A percentile compares a stretch with the other conserved stretches of the same genome.
These are phyloP conservation scores for Aspergillus calidoustus DNA, from an alignment of 2,329 filamentous ascomycete species.

Conservation along the genomic window DNA sequence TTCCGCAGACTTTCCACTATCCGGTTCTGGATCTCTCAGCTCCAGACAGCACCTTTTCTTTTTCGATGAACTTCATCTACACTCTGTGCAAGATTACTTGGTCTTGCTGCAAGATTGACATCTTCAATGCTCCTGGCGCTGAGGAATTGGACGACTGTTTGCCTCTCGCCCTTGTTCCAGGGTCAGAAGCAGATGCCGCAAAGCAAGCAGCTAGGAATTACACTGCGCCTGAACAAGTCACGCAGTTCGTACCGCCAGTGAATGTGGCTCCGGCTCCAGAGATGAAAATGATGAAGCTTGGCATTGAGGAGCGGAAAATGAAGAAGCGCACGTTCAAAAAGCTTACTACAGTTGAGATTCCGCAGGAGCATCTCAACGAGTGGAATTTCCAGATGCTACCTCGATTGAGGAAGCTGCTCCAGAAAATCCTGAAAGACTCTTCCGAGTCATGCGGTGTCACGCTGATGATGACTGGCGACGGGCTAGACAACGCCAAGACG, in stretches of 20 bases:
- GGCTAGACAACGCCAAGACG: slow-evolving; percentile 60
- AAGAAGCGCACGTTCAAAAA: slow-evolving; percentile 51
- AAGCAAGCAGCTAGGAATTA: slow-evolving; percentile 28
- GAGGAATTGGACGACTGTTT: slow-evolving; percentile 49
- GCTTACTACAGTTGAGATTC: slow-evolving; percentile 56
- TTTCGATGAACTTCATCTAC: slow-evolving; percentile 51
- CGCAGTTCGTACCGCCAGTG: slow-evolving; percentile 26
- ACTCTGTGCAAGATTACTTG: slow-evolving; percentile 48
- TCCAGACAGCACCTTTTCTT: slow-evolving; percentile 46
- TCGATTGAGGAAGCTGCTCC: slow-evolving; percentile 61
- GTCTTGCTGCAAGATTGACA: slow-evolving; percentile 48
- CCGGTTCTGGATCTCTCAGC: slow-evolving; percentile 48
- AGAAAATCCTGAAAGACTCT: slow-evolving; percentile 62
- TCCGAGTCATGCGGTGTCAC: slow-evolving; percentile 65
- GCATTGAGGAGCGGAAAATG: slow-evolving; percentile 34
- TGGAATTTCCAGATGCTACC: slow-evolving; percentile 65
- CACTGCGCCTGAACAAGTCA: slow-evolving; percentile 19
- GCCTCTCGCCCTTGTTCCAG: slow-evolving; percentile 45
- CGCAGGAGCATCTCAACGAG: slow-evolving; percentile 58
- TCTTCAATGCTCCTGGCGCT: slow-evolving; percentile 45
- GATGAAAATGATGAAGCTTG: slow-evolving; percentile 29
- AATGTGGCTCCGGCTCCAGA: slow-evolving; percentile 28
- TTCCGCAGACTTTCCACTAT: slow-evolving; percentile 48
- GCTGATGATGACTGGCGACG: slow-evolving; percentile 64
- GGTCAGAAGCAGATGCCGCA: slow-evolving; percentile 33